phyloP scores from a whole-genome alignment of 2,329 filamentous ascomycete genomes.

The Fusarium secorum region DNA sequence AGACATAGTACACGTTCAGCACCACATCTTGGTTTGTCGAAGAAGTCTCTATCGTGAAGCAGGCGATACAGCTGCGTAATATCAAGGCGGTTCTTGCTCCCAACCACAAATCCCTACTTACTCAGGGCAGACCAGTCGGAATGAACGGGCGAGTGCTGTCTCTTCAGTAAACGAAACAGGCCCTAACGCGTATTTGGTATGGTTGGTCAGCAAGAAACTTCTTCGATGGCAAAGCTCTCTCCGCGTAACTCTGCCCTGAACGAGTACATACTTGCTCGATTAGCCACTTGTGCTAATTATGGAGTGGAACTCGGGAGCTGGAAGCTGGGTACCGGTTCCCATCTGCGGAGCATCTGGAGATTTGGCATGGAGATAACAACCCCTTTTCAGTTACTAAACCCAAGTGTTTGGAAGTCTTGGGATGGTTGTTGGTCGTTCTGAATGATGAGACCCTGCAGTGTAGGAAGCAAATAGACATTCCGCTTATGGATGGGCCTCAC shows the following conservation, averaged over 20 bases:
- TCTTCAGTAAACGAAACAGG: slow-evolving; percentile 17
- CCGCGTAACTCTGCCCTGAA: slow-evolving; percentile 23
- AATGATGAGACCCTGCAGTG: not conserved
- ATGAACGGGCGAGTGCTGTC: slow-evolving; percentile 22
- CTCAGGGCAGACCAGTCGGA: slow-evolving; percentile 30
- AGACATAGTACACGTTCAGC: slow-evolving; percentile 2
- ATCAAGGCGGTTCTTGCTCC: slow-evolving; percentile 3
- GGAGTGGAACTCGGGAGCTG: slow-evolving; percentile 35
- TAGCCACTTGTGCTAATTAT: slow-evolving; percentile 35
- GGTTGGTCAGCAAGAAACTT: slow-evolving; percentile 17
- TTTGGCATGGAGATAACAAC: slow-evolving; percentile 36
- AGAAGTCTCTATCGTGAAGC: not conserved
- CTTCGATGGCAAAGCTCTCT: slow-evolving; percentile 12
- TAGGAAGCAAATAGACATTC: not conserved
- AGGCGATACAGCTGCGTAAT: slow-evolving; percentile 28
- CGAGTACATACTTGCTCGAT: slow-evolving; percentile 29
- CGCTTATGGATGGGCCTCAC: not conserved
- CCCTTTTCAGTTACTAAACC: slow-evolving; percentile 20
- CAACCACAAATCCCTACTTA: not conserved
- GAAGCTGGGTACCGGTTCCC: slow-evolving; percentile 32
- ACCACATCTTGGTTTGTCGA: slow-evolving; percentile 18
- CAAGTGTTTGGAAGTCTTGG: not conserved
- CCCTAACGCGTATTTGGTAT: slow-evolving; percentile 21
- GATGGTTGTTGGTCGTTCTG: not conserved
- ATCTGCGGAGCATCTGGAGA: slow-evolving; percentile 39